Percentiles rank a stretch among this genome's conserved stretches.
Conservation (phyloP, 2,329 filamentous ascomycete species). For the Claviceps lovelessii region DNA sequence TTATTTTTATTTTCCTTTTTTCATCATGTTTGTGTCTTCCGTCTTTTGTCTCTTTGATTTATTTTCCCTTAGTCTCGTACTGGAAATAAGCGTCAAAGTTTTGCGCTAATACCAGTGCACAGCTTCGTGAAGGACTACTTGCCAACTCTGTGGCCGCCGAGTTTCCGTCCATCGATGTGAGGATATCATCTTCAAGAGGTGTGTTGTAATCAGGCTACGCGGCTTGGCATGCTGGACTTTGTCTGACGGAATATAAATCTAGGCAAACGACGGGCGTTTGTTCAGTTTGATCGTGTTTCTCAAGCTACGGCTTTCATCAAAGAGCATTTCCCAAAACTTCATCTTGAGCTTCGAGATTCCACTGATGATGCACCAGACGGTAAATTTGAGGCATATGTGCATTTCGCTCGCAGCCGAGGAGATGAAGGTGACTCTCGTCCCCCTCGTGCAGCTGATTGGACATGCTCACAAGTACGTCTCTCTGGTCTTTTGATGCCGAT, state of each 20-base stretch:
- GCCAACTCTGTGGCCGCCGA: constrained; percentile 20
- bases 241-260: neutral
- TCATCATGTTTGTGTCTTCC: neutral
- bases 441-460: constrained; percentile 18
- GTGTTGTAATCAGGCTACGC: neutral
- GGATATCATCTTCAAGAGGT: constrained; percentile 23
- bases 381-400: constrained; percentile 23
- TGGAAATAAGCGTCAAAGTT: neutral
- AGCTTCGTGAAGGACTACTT: constrained; percentile 25
- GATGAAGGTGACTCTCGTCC: constrained; percentile 19
- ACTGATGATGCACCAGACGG: constrained; percentile 26
- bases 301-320: constrained; percentile 28
- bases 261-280: constrained; percentile 28
- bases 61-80: no score
- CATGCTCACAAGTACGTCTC: constrained; percentile 18
- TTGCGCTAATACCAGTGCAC: neutral
- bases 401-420: constrained; percentile 24
- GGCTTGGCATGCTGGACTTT: neutral
- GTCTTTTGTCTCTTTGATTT: neutral
- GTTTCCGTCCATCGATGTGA: constrained; percentile 25
- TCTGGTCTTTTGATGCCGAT: neutral
- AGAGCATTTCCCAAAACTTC: constrained; percentile 26
- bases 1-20: no score
- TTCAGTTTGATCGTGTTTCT: constrained; percentile 26
- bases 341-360: constrained; percentile 20